phyloP scores from a whole-genome alignment of 169 alveolate species.

The Fabrea salina region DNA sequence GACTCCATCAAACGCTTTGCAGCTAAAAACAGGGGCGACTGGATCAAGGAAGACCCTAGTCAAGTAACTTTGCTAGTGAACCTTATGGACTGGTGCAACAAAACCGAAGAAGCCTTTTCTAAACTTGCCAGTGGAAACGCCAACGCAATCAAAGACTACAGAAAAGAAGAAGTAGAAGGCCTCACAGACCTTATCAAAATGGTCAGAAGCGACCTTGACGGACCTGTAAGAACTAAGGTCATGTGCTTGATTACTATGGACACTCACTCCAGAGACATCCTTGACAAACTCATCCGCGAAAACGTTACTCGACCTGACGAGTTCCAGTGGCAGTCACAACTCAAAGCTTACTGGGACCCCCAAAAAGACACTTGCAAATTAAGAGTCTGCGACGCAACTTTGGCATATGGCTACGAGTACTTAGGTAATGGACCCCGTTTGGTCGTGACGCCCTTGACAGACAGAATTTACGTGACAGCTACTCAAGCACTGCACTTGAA shows the following conservation, averaged over 20 bases:
- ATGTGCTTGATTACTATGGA: constrained; percentile 95
- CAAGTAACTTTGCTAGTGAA: constrained; percentile 90
- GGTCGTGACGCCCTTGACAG: constrained; percentile 98
- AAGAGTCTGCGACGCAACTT: constrained; percentile 91
- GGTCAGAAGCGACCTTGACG: constrained; percentile 88
- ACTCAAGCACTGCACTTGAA: constrained; percentile 95
- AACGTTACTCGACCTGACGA: constrained; percentile 85
- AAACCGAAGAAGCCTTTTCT: constrained; percentile 82
- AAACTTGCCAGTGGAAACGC: constrained; percentile 54
- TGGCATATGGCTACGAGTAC: constrained; percentile 97
- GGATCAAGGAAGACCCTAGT: constrained; percentile 87
- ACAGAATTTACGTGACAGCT: constrained; percentile 94
- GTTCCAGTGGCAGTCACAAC: constrained; percentile 96
- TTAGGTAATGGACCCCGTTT: constrained; percentile 95
- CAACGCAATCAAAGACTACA: constrained; percentile 73
- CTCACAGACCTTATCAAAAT: constrained; percentile 86
- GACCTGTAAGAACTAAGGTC: constrained; percentile 83
- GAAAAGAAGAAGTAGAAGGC: constrained; percentile 68
- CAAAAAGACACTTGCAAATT: constrained; percentile 81
- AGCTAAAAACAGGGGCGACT: constrained; percentile 68
- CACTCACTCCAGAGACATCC: constrained; percentile 94
- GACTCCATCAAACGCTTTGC: constrained; percentile 63
- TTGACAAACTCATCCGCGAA: constrained; percentile 85
- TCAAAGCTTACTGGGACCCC: constrained; percentile 90
- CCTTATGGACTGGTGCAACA: constrained; percentile 81